These are phyloP conservation scores for Rhynchospora breviuscula DNA, from an alignment of 176 grass and related monocot genomes.

Conservation along the genomic window DNA sequence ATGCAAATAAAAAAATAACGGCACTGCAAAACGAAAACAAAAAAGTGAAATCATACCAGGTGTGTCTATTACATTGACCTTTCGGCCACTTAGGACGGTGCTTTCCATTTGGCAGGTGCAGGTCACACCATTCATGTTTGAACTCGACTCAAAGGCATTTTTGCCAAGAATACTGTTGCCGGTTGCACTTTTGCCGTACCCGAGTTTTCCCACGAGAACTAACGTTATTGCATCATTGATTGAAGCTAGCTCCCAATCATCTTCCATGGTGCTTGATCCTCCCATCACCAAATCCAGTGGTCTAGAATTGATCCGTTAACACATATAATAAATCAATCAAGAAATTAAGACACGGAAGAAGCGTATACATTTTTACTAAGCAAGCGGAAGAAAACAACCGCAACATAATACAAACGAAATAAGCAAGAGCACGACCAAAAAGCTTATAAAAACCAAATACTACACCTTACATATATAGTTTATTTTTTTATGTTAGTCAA, in stretches of 20 bases:
- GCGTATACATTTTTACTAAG: too few species aligned
- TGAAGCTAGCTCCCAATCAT: slow-evolving; percentile 69
- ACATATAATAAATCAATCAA: neutral
- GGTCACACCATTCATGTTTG: slow-evolving; percentile 54
- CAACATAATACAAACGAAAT: too few species aligned
- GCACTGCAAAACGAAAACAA: neutral
- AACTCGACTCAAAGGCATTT: slow-evolving; percentile 57
- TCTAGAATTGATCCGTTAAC: neutral
- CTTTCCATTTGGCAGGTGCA: slow-evolving; percentile 43
- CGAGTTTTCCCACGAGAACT: slow-evolving; percentile 78
- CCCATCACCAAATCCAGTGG: slow-evolving; percentile 20
- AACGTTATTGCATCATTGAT: slow-evolving; percentile 49
- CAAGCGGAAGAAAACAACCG: too few species aligned
- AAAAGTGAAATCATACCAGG: slow-evolving; percentile 28
- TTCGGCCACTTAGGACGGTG: slow-evolving; percentile 24
- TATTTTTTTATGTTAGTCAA: too few species aligned
- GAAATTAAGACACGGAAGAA: neutral
- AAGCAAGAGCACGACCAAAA: too few species aligned
- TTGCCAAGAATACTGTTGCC: slow-evolving; percentile 78
- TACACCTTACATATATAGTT: too few species aligned
- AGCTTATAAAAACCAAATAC: neutral
- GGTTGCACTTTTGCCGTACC: slow-evolving; percentile 77
- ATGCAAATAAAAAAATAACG: neutral
- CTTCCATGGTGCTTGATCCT: slow-evolving; percentile 49
- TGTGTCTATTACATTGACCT: slow-evolving; percentile 43